These are phyloP conservation scores for Aspergillus persii DNA, from an alignment of 2,329 filamentous ascomycete species.

Conservation along the genomic window DNA sequence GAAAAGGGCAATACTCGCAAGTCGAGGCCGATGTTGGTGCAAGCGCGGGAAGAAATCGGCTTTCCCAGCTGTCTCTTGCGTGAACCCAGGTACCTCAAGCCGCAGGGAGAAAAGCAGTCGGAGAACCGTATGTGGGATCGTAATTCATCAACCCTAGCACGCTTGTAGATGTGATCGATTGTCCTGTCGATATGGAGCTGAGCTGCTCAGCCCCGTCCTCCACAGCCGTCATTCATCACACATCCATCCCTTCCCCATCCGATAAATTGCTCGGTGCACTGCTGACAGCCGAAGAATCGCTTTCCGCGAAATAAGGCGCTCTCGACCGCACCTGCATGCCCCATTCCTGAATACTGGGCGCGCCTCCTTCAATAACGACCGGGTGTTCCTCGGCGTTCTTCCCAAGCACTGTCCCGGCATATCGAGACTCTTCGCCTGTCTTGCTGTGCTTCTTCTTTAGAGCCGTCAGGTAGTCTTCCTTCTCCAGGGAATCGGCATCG, in stretches of 20 bases:
- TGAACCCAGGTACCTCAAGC: too few species aligned
- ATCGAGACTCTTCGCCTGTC: conserved; percentile 80
- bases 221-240: conserved; percentile 20
- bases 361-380: conserved; percentile 75
- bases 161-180: background rate
- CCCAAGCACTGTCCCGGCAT: conserved; percentile 79
- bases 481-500: conserved; percentile 52
- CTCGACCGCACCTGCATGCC: conserved; percentile 36
- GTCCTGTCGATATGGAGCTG: background rate
- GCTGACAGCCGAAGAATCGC: conserved; percentile 39
- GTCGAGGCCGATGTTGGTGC: too few species aligned
- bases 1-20: too few species aligned
- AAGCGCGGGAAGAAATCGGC: too few species aligned
- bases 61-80: too few species aligned
- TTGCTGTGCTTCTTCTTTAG: conserved; percentile 93
- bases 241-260: conserved; percentile 37
- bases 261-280: conserved; percentile 41
- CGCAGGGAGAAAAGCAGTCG: background rate
- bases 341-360: conserved; percentile 68
- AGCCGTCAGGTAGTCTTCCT: conserved; percentile 69
- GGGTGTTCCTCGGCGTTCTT: conserved; percentile 68
- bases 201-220: background rate
- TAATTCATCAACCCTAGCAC: background rate
- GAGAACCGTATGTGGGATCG: background rate
- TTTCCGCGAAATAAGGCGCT: conserved; percentile 27